Conservation (phyloP, 305 asterid species). For the Fraxinus albicans region DNA sequence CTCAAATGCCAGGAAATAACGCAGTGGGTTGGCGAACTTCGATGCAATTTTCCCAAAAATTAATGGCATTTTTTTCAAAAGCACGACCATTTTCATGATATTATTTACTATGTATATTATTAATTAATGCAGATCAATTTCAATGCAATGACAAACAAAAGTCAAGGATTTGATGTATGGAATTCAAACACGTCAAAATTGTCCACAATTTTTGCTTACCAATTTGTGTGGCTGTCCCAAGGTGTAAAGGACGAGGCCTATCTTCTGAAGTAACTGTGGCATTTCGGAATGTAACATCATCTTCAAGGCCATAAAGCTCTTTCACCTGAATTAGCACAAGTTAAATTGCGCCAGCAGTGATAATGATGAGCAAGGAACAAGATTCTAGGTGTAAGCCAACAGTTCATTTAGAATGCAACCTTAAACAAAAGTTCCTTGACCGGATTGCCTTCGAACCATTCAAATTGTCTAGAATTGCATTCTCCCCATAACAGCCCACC, state of each 20-base stretch:
- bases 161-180: not conserved
- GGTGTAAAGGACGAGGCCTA: constrained; percentile 85
- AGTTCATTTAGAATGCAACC: constrained; percentile 44
- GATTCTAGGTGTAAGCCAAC: constrained; percentile 5
- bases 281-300: constrained; percentile 69
- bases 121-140: not conserved
- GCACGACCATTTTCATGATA: not conserved
- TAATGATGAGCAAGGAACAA: constrained; percentile 11
- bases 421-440: constrained; percentile 65
- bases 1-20: not conserved
- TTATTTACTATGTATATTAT: not conserved
- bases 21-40: not conserved
- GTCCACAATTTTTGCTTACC: constrained; percentile 42
- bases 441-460: constrained; percentile 84
- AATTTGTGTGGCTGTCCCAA: constrained; percentile 96
- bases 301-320: constrained; percentile 88
- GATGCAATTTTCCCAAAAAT: not conserved
- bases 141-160: not conserved
- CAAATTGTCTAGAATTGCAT: constrained; percentile 73
- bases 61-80: not conserved
- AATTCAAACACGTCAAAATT: not conserved
- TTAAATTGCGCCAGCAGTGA: constrained; percentile 16
- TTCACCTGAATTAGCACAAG: constrained; percentile 62
- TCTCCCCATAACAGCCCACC: constrained; percentile 99
- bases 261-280: constrained; percentile 79